Conservation (phyloP, 1,284 basidiomycete genomes). For the Marasmius fiardii region DNA sequence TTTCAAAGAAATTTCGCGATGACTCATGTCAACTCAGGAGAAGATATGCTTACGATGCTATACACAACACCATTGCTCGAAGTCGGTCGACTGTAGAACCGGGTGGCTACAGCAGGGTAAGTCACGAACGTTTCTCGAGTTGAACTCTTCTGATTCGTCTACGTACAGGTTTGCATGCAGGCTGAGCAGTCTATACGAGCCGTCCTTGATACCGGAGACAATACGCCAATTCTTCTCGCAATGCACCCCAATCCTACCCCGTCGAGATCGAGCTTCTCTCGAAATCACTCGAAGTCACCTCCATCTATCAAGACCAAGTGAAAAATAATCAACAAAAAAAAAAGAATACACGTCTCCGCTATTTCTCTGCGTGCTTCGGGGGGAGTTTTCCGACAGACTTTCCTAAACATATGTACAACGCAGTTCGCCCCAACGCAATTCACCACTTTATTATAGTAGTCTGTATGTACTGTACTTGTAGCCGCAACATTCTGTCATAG, state of each 20-base stretch:
- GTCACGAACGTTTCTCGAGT: constrained; percentile 24
- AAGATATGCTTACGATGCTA: constrained; percentile 72
- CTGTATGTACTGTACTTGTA: background rate
- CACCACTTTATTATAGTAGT: background rate
- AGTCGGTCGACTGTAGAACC: constrained; percentile 60
- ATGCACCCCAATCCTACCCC: constrained; percentile 42
- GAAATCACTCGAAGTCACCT: constrained; percentile 1
- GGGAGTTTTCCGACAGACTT: too few relatives aligned
- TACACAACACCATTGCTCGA: constrained; percentile 73
- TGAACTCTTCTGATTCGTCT: constrained; percentile 8
- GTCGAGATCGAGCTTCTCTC: constrained; percentile 16
- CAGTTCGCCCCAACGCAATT: background rate
- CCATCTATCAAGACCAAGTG: constrained; percentile 15
- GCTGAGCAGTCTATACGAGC: constrained; percentile 66
- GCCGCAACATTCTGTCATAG: background rate
- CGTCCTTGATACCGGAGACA: constrained; percentile 67
- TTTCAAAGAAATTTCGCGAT: constrained; percentile 6
- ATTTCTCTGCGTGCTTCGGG: too few relatives aligned
- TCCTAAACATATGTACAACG: too few relatives aligned
- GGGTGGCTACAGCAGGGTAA: constrained; percentile 72
- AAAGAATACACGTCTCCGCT: background rate
- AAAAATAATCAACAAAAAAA: background rate
- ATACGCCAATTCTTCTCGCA: constrained; percentile 56
- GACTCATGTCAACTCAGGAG: constrained; percentile 36
- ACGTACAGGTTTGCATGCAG: constrained; percentile 57